phyloP scores from a whole-genome alignment of 768 basidiomycete genomes.

The Rickenella mellea region DNA sequence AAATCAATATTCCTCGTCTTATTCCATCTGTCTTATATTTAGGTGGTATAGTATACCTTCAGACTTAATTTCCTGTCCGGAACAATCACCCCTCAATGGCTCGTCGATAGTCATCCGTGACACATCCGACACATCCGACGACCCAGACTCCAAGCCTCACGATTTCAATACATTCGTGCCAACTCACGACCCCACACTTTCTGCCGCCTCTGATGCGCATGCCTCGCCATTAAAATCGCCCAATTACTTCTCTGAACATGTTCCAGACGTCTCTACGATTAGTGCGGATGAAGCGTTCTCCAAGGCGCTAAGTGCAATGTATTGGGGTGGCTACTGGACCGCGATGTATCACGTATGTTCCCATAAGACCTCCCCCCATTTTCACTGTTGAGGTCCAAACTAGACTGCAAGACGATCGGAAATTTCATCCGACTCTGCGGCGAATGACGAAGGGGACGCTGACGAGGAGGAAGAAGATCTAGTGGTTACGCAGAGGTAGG shows the following conservation, averaged over 20 bases:
- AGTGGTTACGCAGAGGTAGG: too few species aligned
- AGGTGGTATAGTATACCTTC: constrained; percentile 76
- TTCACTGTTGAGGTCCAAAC: too few species aligned
- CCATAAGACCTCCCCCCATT: too few species aligned
- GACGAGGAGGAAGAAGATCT: too few species aligned
- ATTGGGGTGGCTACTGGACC: constrained; percentile 85
- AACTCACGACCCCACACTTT: constrained; percentile 54
- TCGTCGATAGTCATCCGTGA: constrained; percentile 1
- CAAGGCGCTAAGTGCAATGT: constrained; percentile 70
- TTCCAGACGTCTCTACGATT: constrained; percentile 29
- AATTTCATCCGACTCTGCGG: too few species aligned
- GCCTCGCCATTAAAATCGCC: not conserved
- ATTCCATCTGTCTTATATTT: not conserved
- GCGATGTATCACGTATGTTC: constrained; percentile 73
- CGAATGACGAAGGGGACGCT: too few species aligned
- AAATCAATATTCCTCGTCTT: constrained; percentile 3
- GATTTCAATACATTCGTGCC: constrained; percentile 68
- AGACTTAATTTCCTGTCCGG: too few species aligned
- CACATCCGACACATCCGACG: constrained; percentile 12
- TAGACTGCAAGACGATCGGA: too few species aligned
- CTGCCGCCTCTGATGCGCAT: constrained; percentile 15
- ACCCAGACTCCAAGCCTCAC: constrained; percentile 49
- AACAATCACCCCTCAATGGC: not conserved
- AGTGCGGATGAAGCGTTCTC: constrained; percentile 70
- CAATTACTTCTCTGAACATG: constrained; percentile 17